Conservation (phyloP, 192 early-diverging fungal species). For the Chytriomyces sp. region DNA sequence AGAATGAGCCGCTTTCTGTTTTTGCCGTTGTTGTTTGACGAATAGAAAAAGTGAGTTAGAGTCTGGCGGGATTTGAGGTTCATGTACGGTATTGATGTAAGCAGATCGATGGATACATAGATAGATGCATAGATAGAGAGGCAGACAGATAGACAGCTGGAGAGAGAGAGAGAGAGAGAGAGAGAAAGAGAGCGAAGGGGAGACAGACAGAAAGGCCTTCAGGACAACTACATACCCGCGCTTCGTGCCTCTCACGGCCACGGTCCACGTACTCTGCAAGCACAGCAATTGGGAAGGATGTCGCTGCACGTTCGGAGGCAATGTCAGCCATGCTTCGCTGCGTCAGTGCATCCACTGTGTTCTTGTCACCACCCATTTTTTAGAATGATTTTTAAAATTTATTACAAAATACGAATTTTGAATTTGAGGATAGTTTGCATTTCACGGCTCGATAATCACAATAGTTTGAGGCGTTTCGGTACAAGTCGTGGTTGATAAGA, state of each 20-base stretch:
- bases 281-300: conserved; percentile 76
- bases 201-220: conserved; percentile 76
- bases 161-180: conserved; percentile 76
- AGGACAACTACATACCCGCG: conserved; percentile 69
- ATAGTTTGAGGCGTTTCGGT: background rate
- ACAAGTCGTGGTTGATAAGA: background rate
- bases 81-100: conserved; percentile 79
- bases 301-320: conserved; percentile 74
- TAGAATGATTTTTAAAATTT: background rate
- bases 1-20: conserved; percentile 2
- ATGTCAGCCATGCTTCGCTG: conserved; percentile 40
- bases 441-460: background rate
- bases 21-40: too few species aligned
- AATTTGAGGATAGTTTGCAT: background rate
- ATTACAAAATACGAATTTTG: background rate
- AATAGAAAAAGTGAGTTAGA: background rate
- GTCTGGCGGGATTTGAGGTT: conserved; percentile 40
- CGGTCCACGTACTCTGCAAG: conserved; percentile 87
- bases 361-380: too few species aligned
- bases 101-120: background rate
- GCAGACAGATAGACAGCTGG: conserved; percentile 61
- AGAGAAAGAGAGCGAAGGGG: conserved; percentile 72
- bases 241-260: conserved; percentile 61
- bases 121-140: background rate
- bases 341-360: conserved; percentile 3